These are phyloP conservation scores for Phytophthora hibernalis DNA, from an alignment of 352 stramenopile genomes.

Conservation along the genomic window DNA sequence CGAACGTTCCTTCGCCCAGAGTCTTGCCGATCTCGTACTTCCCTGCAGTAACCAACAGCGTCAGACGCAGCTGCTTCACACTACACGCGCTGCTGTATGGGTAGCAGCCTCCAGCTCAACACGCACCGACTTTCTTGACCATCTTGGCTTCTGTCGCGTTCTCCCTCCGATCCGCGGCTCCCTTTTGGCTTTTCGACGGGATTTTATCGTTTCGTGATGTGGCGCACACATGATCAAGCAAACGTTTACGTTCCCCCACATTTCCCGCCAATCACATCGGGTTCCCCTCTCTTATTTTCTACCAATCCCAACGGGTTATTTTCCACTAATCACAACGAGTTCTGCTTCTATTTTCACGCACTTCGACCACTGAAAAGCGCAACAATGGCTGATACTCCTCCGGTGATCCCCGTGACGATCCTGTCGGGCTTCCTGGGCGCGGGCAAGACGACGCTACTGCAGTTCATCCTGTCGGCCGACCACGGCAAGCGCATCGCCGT, in stretches of 20 bases:
- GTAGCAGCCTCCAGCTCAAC: not conserved
- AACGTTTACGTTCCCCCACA: constrained; percentile 10
- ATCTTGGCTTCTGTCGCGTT: constrained; percentile 22
- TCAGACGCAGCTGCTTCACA: not conserved
- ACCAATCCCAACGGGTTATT: not conserved
- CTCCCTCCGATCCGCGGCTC: constrained; percentile 12
- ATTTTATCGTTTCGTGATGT: constrained; percentile 31
- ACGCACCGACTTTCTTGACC: constrained; percentile 72
- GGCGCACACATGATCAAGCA: not conserved
- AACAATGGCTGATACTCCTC: constrained; percentile 6
- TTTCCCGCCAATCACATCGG: not conserved
- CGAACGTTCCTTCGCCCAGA: constrained; percentile 96
- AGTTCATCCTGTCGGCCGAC: constrained; percentile 94
- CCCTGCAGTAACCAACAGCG: constrained; percentile 54
- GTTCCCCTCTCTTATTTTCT: constrained; percentile 2
- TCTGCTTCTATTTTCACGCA: too few relatives aligned
- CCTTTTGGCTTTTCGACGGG: constrained; percentile 31
- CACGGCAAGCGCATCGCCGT: constrained; percentile 97
- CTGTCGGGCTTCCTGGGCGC: constrained; percentile 96
- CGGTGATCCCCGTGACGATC: constrained; percentile 92
- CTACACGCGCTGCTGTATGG: not conserved
- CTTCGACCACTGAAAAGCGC: constrained; percentile 5
- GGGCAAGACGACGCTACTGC: constrained; percentile 98
- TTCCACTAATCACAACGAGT: too few relatives aligned
- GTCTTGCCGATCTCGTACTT: constrained; percentile 98